A percentile compares a stretch with the other conserved stretches of the same genome.
These are phyloP conservation scores for Magnaporthales sp. DNA, from an alignment of 2,329 filamentous ascomycete genomes.

Conservation along the genomic window DNA sequence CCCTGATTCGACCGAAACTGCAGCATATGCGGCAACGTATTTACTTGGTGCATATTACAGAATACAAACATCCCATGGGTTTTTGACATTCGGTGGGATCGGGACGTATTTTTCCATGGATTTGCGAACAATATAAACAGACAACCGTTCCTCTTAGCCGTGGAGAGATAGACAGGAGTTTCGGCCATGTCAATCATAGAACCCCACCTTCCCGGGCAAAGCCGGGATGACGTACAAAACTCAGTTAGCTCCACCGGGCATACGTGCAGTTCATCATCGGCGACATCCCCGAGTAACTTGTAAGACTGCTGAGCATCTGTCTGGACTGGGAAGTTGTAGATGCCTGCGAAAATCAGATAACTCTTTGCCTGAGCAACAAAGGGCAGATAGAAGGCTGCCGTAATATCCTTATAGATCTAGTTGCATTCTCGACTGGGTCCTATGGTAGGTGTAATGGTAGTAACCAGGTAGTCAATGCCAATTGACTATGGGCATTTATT, in stretches of 20 bases:
- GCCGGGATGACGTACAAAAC: neutral
- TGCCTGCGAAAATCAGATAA: neutral
- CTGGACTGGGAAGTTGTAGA: neutral
- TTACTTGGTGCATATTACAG: neutral
- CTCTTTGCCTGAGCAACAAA: neutral
- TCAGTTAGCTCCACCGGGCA: neutral
- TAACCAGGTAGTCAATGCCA: too few species aligned
- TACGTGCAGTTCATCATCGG: neutral
- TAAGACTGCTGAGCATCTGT: neutral
- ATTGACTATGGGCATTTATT: too few species aligned
- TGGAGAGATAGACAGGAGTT: neutral
- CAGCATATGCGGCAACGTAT: neutral
- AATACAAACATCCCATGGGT: too few species aligned
- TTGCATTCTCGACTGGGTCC: too few species aligned
- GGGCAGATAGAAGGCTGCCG: too few species aligned
- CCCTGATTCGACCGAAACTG: neutral
- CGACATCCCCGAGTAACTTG: neutral
- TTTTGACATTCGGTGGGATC: neutral
- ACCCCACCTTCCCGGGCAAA: neutral
- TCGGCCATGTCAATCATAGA: neutral
- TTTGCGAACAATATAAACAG: neutral
- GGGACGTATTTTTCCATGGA: neutral
- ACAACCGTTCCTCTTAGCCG: neutral
- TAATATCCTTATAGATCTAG: too few species aligned
- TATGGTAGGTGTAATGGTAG: too few species aligned